Evolutionary conservation across 2,329 filamentous ascomycete species (phyloP), one percentile per base, ranked within the genome.

Genomic region (Trichophyton rubrum): DNA sequence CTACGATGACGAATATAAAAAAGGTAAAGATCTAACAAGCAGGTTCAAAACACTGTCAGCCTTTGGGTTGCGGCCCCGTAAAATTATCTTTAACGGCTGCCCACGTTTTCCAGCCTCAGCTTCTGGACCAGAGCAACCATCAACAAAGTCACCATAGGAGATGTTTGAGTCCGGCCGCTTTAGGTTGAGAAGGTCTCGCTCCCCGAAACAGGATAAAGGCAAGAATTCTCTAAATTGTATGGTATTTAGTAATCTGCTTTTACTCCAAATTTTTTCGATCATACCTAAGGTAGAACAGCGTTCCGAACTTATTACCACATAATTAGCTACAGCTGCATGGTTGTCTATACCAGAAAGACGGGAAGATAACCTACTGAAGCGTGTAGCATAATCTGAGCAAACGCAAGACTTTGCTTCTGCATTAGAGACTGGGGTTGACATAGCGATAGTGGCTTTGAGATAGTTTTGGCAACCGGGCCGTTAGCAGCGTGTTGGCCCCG

Each of bases 341-440:
- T 17, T 35, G 33, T 60, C 49, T 40, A 61, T 30, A 7, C 6
- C 27, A 30, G 6, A 7, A 30, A 56, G 2, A 58, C 30, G 4
- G 58, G 49, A 30, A 58, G 49, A 24, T 62, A 22, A 72, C 75
- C 70, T 63, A 78, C 74, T 17, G 75, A 74, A 47, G 75, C 72
- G 64, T 79, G 77, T 8, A 80, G 66, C 65, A 79, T 72, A 3
- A 76, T 78, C 66, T 79, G 77, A 13, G 78, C 72, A 45, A 79
- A 66, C 60, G 77, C 76, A 43, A 75, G 68, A 62, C 77, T 80
- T 63, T 79, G 77, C 59, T 73, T 70, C 60, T 76, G 74, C 55
- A 68, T 72, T 11, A 72, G 62, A 2, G 62, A 62, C 30, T 66
- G 60, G 11, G 53, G 59, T 59, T 53, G 49, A 24, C 49, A 24